These are phyloP conservation scores for Xerocomus brunneocitrinus DNA, from an alignment of 768 basidiomycete genomes.

Conservation along the genomic window DNA sequence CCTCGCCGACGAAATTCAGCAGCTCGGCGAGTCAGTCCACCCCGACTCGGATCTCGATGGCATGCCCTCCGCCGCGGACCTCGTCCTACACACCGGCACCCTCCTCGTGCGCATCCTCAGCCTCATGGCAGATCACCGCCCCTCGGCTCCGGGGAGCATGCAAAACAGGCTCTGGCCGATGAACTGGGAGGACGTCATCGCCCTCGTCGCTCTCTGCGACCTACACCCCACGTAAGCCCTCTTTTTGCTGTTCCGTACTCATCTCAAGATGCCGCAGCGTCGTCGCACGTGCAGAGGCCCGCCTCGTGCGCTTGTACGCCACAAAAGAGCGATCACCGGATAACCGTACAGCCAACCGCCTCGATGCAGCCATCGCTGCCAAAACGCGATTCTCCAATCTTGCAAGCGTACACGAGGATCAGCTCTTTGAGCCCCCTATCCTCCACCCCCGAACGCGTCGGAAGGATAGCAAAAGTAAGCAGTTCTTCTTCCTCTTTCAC, in stretches of 20 bases:
- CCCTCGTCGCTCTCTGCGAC: conserved; percentile 43
- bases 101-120: conserved; percentile 52
- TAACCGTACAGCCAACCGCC: conserved; percentile 14
- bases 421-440: conserved; percentile 11
- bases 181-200: conserved; percentile 61
- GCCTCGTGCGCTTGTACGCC: conserved; percentile 30
- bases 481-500: conserved; percentile 9
- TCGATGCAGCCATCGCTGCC: conserved; percentile 14
- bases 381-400: conserved; percentile 6
- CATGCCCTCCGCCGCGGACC: conserved; percentile 22
- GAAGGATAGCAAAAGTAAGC: conserved; percentile 5
- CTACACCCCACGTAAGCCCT: conserved; percentile 26
- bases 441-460: conserved; percentile 12
- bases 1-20: conserved; percentile 62
- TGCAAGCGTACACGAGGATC: conserved; percentile 10
- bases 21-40: conserved; percentile 39
- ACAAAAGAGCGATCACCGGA: not conserved
- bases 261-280: conserved; percentile 8
- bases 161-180: conserved; percentile 62
- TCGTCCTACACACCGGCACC: conserved; percentile 42
- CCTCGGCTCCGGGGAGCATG: conserved; percentile 51
- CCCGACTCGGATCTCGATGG: conserved; percentile 31
- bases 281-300: conserved; percentile 24
- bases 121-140: conserved; percentile 51
- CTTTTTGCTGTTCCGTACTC: not conserved